Evolutionary conservation across 2,329 filamentous ascomycete genomes (phyloP), one percentile per base, ranked within the genome.

Genomic region (Dendryphion nanum): DNA sequence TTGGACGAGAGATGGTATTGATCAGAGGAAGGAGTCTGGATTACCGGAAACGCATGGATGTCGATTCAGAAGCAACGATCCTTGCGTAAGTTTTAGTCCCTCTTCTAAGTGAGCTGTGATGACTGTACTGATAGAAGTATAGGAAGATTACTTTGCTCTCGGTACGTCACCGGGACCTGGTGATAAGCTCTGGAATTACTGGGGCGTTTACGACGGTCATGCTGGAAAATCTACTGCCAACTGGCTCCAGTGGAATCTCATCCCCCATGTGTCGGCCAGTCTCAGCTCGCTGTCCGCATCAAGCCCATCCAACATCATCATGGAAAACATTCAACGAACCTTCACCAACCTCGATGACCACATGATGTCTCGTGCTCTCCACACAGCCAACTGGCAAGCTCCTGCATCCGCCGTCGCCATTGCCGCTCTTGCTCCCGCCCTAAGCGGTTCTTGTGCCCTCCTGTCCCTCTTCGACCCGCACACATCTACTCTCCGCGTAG

Each of bases 361-460:
- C 44, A 74, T 84, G 28, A 76, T 72, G 55, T 41, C 33, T 5
- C 44, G 42, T 1, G 71, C 69, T 5, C 51, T 59, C 8, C 47
- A 57, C 6, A 63, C 69, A 4, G 64, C 61, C 4, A 63, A 61
- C 13, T 71, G 68, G 51, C 59, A 53, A 17, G 66, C 64, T 0
- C 61, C 64, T 5, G 65, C 55, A 6, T 55, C 53, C 14, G 45
- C 53, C 1, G 46, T 48, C 4, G 59, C 60, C 3, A 48, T 63
- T 14, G 38, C 42, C 4, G 50, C 51, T 3, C 55, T 72, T 2
- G 53, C 55, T 0, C 59, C 66, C 20, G 71, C 67, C 2, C 67
- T 70, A 35, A 64, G 73, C 1, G 82, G 82, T 4, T 83, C 80
- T 4, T 85, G 81, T 47, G 82, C 82, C 8, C 66, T 85, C 1